phyloP scores from a whole-genome alignment of 495 filamentous ascomycete genomes.

The Entonaema liquescens region DNA sequence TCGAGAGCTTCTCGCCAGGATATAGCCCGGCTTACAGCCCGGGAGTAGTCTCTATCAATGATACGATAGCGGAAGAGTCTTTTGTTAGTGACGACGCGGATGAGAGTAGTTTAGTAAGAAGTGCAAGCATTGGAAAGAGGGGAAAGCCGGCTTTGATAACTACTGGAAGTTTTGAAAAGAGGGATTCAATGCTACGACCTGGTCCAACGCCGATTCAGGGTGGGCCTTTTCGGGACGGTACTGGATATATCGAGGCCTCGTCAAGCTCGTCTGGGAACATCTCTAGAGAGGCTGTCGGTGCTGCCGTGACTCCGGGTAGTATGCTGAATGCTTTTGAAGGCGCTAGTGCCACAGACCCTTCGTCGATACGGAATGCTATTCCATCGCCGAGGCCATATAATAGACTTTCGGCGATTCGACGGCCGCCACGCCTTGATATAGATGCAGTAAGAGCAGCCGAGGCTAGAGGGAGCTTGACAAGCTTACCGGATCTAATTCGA shows the following conservation, averaged over 20 bases:
- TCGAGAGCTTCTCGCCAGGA: slow-evolving; percentile 58
- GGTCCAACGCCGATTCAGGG: slow-evolving; percentile 47
- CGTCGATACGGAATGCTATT: slow-evolving; percentile 40
- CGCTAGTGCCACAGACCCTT: slow-evolving; percentile 53
- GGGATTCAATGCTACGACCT: slow-evolving; percentile 41
- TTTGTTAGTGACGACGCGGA: slow-evolving; percentile 65
- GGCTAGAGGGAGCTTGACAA: slow-evolving; percentile 85
- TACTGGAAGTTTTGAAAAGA: slow-evolving; percentile 51
- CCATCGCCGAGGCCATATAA: slow-evolving; percentile 50
- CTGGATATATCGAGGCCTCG: slow-evolving; percentile 55
- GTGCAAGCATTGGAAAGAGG: slow-evolving; percentile 78
- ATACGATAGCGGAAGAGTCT: slow-evolving; percentile 59
- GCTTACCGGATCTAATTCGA: slow-evolving; percentile 87
- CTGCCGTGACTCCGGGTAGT: slow-evolving; percentile 47
- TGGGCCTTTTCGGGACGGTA: slow-evolving; percentile 50
- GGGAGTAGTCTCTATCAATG: slow-evolving; percentile 55
- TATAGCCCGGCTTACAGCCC: slow-evolving; percentile 54
- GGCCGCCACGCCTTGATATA: slow-evolving; percentile 80
- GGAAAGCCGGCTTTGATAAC: slow-evolving; percentile 76
- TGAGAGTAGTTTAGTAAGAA: slow-evolving; percentile 72
- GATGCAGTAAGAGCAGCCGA: slow-evolving; percentile 81
- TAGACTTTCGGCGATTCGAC: slow-evolving; percentile 62
- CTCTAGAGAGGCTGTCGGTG: slow-evolving; percentile 36
- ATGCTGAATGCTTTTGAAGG: slow-evolving; percentile 57
- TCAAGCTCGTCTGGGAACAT: slow-evolving; percentile 51